Conservation (phyloP, 371 early-diverging fungal genomes). For the Globomyces sp. region DNA sequence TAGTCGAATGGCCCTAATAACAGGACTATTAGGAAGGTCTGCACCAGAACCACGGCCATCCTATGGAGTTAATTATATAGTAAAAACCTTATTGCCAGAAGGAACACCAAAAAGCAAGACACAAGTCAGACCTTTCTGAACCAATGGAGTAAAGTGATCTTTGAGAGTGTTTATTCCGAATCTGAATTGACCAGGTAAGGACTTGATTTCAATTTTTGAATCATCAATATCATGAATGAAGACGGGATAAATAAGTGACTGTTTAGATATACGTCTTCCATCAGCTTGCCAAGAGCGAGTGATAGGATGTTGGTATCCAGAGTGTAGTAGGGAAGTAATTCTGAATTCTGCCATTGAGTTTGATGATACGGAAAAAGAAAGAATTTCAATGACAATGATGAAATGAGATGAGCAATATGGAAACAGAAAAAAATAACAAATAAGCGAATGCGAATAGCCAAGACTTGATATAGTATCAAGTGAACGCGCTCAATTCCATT, state of each 20-base stretch:
- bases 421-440: no score
- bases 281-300: conserved; percentile 77
- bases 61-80: conserved; percentile 37
- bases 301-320: conserved; percentile 79
- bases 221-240: conserved; percentile 84
- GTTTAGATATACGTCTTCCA: conserved; percentile 59
- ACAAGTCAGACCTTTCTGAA: conserved; percentile 78
- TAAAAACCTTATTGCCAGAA: not conserved
- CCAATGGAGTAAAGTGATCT: conserved; percentile 75
- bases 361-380: not conserved
- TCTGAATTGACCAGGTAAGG: conserved; percentile 86
- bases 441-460: no score
- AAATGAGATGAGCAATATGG: no score
- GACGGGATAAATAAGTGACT: conserved; percentile 87
- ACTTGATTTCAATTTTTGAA: conserved; percentile 69
- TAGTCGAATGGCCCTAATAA: conserved; percentile 77
- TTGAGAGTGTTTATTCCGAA: conserved; percentile 79
- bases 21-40: conserved; percentile 84
- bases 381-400: not conserved
- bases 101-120: conserved; percentile 97
- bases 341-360: not conserved
- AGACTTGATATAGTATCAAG: no score
- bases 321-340: conserved; percentile 55
- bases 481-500: no score
- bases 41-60: conserved; percentile 79